Percentiles rank a stretch among this genome's conserved stretches.
Conservation (phyloP, 371 early-diverging fungal species). For the Mucor indicus region DNA sequence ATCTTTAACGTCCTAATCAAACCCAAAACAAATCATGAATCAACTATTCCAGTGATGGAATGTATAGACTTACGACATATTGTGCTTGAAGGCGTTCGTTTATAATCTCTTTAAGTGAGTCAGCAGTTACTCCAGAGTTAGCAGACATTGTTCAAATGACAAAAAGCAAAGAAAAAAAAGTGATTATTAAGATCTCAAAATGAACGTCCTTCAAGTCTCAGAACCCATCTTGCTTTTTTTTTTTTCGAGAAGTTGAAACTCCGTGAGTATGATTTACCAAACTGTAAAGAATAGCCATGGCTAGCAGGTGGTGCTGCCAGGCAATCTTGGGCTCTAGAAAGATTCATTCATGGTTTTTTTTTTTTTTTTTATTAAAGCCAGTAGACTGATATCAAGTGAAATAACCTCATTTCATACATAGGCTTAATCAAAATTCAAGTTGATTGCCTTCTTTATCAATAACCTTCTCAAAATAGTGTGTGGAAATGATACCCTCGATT, state of each 20-base stretch:
- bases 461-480: slow-evolving; percentile 64
- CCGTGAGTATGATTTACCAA: too few species aligned
- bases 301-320: too few species aligned
- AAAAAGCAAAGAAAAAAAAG: slow-evolving; percentile 6
- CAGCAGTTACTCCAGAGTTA: slow-evolving; percentile 48
- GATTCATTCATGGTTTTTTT: too few species aligned
- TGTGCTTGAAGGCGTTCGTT: slow-evolving; percentile 52
- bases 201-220: too few species aligned
- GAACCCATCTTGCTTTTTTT: too few species aligned
- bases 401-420: too few species aligned
- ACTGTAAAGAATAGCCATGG: too few species aligned
- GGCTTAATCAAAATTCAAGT: neutral
- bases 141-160: slow-evolving; percentile 11
- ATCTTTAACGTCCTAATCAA: slow-evolving; percentile 49
- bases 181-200: too few species aligned
- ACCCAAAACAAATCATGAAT: neutral
- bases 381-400: too few species aligned
- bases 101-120: slow-evolving; percentile 52
- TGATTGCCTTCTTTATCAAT: slow-evolving; percentile 25
- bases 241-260: too few species aligned
- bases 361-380: too few species aligned
- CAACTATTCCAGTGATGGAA: neutral
- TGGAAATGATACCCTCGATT: slow-evolving; percentile 56
- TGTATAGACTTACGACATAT: slow-evolving; percentile 52
- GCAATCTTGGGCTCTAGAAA: too few species aligned